These are phyloP conservation scores for Beauveria asiatica DNA, from an alignment of 2,329 filamentous ascomycete species.

Conservation along the genomic window DNA sequence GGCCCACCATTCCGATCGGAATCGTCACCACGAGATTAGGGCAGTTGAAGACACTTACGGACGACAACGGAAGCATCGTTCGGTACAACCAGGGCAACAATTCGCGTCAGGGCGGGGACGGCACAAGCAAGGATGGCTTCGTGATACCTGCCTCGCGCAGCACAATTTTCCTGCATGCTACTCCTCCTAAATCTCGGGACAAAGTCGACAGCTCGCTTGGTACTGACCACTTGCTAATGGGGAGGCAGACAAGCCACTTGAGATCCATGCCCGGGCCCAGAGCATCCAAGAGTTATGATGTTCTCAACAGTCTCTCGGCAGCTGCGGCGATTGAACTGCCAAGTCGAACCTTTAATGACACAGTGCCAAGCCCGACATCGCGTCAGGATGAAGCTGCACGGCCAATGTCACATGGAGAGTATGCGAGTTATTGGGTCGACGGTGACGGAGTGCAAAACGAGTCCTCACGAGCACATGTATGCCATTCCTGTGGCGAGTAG, in stretches of 20 bases:
- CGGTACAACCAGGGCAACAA: slow-evolving; percentile 12
- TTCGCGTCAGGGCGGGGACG: slow-evolving; percentile 16
- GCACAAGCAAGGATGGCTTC: slow-evolving; percentile 12
- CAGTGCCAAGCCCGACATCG: too few relatives aligned
- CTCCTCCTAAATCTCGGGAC: not conserved
- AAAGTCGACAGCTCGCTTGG: not conserved
- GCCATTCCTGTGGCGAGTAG: slow-evolving; percentile 40
- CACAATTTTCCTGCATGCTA: not conserved
- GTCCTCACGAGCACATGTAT: slow-evolving; percentile 25
- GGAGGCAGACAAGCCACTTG: not conserved
- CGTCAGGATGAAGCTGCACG: not conserved
- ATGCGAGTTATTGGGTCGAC: not conserved
- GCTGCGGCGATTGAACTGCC: not conserved
- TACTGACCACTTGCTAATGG: not conserved
- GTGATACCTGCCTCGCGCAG: slow-evolving; percentile 13
- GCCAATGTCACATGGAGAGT: not conserved
- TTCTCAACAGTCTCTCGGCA: not conserved
- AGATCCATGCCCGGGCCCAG: not conserved
- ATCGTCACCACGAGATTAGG: slow-evolving; percentile 1
- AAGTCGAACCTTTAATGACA: not conserved
- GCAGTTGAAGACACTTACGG: slow-evolving; percentile 1
- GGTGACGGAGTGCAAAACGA: slow-evolving; percentile 3
- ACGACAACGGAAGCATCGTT: slow-evolving; percentile 1
- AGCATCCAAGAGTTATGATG: not conserved
- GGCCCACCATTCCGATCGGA: slow-evolving; percentile 2